These are phyloP conservation scores for Paramecium tetraurelia DNA, from an alignment of 73 alveolate genomes.

Conservation along the genomic window DNA sequence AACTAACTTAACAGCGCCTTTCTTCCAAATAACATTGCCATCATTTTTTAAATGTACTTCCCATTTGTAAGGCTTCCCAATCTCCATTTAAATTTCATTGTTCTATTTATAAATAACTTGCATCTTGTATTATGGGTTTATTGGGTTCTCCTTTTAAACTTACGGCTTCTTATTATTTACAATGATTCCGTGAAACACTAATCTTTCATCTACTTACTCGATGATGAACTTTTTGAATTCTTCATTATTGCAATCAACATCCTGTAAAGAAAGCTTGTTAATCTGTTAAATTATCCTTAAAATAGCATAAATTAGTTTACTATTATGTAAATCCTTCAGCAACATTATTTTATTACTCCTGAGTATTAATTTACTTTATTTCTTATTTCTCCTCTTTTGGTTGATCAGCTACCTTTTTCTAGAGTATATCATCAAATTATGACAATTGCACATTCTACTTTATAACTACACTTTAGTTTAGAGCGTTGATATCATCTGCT, in stretches of 20 bases:
- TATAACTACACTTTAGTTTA: background rate
- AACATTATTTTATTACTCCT: background rate
- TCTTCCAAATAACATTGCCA: background rate
- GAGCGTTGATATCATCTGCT: background rate
- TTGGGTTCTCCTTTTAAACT: background rate
- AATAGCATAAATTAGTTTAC: background rate
- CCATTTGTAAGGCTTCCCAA: background rate
- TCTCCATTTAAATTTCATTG: background rate
- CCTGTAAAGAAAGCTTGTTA: background rate
- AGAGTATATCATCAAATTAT: background rate
- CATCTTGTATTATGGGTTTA: background rate
- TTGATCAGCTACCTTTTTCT: background rate
- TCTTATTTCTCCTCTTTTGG: background rate
- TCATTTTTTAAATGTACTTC: background rate
- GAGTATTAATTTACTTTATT: background rate
- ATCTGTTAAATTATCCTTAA: background rate
- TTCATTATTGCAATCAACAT: background rate
- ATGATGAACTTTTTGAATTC: background rate
- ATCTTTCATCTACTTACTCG: background rate
- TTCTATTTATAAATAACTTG: background rate
- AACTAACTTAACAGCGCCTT: background rate
- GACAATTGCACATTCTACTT: background rate
- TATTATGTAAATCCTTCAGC: background rate
- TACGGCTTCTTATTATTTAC: background rate
- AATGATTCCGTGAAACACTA: background rate